Evolutionary conservation across 2,329 filamentous ascomycete genomes (phyloP), one percentile per base, ranked within the genome.

Genomic region (Trichoderma gracile): DNA sequence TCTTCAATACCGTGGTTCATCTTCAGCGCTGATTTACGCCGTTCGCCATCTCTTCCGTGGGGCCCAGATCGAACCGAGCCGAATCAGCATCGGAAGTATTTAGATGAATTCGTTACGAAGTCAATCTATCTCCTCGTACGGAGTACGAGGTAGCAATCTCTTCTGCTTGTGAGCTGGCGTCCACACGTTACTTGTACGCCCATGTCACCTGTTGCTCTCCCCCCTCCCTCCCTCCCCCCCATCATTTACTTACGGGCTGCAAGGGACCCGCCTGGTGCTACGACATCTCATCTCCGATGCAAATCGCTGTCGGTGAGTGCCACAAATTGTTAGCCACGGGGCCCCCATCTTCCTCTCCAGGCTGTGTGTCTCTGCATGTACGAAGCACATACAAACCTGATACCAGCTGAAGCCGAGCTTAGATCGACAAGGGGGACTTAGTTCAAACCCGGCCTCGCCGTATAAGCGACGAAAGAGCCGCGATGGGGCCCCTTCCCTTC

Each of bases 201-300:
- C 62, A 56, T n/a, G 52, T 63, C 52, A 60, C 30, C 33, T 33
- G 57, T 33, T 60, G 57, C 43, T 14, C 33, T 14, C 33, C 33
- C 33, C 33, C 33, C 10, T 14, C 10, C 33, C 10, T 38, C 23
- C 47, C 49, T 42, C 27, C 49, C 43, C 60, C 49, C 49, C n/a
- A n/a, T n/a, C n/a, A n/a, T 49, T 63, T 47, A 56, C 52, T 63
- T 47, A 56, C 52, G 52, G 60, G 38, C 52, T 63, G 52, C 52
- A 63, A 63, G 60, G 60, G 50, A 56, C 52, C 59, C 52, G 60
- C 27, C 30, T 25, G 38, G 58, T 62, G 46, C 49, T 38, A 54
- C 58, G 27, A 27, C 56, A 59, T 54, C 40, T 25, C 58, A 62
- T 62, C 58, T 62, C 58, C 40, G 58, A 62, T 54, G 49, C 38